These are phyloP conservation scores for Microbotryomycetes sp. DNA, from an alignment of 1,284 basidiomycete genomes.

Conservation along the genomic window DNA sequence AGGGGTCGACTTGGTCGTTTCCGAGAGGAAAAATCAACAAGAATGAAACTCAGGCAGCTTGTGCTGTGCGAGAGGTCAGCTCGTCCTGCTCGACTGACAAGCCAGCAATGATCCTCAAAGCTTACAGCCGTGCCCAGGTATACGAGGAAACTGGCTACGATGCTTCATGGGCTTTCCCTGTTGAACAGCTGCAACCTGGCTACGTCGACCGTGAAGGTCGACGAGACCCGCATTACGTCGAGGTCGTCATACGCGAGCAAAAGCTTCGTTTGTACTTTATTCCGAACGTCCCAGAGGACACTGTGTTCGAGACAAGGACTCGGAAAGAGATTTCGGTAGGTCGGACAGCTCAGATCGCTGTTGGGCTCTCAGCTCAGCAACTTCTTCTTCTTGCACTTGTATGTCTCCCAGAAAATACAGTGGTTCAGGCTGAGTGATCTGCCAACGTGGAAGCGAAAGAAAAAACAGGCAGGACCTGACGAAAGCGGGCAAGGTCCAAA, in stretches of 20 bases:
- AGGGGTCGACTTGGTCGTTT: slow-evolving; percentile 93
- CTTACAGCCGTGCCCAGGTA: slow-evolving; percentile 58
- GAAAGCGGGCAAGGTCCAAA: slow-evolving; percentile 41
- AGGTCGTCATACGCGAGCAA: slow-evolving; percentile 82
- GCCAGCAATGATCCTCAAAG: too few species aligned
- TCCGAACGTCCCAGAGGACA: slow-evolving; percentile 80
- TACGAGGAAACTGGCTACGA: slow-evolving; percentile 92
- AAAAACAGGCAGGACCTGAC: slow-evolving; percentile 41
- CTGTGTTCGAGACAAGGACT: slow-evolving; percentile 83
- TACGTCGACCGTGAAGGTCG: slow-evolving; percentile 30
- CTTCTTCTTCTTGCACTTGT: neutral
- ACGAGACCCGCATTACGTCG: slow-evolving; percentile 55
- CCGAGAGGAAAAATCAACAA: slow-evolving; percentile 99
- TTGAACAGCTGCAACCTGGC: slow-evolving; percentile 19
- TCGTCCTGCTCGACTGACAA: too few species aligned
- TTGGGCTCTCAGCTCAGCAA: neutral
- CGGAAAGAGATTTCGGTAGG: slow-evolving; percentile 97
- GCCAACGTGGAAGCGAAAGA: slow-evolving; percentile 79
- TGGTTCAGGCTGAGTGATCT: slow-evolving; percentile 90
- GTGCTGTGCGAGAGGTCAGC: slow-evolving; percentile 81
- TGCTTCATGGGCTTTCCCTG: slow-evolving; percentile 56
- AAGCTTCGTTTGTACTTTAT: slow-evolving; percentile 88
- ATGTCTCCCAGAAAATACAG: slow-evolving; percentile 67
- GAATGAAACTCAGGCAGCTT: slow-evolving; percentile 69
- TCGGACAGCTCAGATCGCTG: slow-evolving; percentile 12